These are phyloP conservation scores for Coemansia brasiliensis DNA, from an alignment of 192 early-diverging fungal species.

Conservation along the genomic window DNA sequence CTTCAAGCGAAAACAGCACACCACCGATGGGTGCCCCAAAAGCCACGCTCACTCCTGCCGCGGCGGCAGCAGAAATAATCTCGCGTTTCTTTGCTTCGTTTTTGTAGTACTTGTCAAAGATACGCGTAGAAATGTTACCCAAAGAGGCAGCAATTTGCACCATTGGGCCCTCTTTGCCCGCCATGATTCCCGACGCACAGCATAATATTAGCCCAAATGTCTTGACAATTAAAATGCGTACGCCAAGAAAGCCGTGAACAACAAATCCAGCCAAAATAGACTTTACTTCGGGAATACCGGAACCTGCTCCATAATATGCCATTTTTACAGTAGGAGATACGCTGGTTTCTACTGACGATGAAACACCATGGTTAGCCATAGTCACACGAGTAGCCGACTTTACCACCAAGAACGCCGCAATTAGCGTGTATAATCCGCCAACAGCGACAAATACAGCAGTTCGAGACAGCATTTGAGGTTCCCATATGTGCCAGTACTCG, in stretches of 20 bases:
- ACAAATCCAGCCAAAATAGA: conserved; percentile 93
- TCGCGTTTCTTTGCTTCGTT: conserved; percentile 95
- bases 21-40: conserved; percentile 98
- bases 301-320: conserved; percentile 87
- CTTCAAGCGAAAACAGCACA: conserved; percentile 91
- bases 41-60: conserved; percentile 91
- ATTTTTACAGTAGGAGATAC: conserved; percentile 59
- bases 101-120: conserved; percentile 88
- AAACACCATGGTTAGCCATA: conserved; percentile 33
- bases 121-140: conserved; percentile 80
- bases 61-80: conserved; percentile 88
- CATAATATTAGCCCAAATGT: conserved; percentile 83
- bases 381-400: conserved; percentile 53
- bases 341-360: conserved; percentile 51
- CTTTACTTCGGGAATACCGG: conserved; percentile 95
- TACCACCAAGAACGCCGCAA: conserved; percentile 64
- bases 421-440: conserved; percentile 60
- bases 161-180: conserved; percentile 94
- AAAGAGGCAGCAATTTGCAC: conserved; percentile 89
- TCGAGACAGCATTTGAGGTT: conserved; percentile 33
- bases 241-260: conserved; percentile 88
- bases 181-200: conserved; percentile 79
- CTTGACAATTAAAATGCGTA: conserved; percentile 88
- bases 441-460: conserved; percentile 37
- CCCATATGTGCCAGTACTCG: conserved; percentile 60